Base-by-base conservation (phyloP, 2,329 filamentous ascomycete species). In the Triangularia setosa region DNA sequence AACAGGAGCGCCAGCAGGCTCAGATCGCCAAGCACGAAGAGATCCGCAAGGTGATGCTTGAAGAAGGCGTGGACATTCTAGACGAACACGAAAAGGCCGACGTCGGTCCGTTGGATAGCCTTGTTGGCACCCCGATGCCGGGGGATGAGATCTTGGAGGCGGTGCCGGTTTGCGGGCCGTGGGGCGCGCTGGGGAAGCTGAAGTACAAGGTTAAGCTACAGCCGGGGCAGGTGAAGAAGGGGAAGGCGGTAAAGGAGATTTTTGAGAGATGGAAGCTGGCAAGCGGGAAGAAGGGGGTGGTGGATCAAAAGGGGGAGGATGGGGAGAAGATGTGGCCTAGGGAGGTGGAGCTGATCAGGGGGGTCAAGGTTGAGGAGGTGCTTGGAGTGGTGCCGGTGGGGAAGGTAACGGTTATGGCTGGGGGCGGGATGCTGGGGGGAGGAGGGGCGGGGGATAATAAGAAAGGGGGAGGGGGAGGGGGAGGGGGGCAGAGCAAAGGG, bases 141-240 rank as follows among this genome's bases (percentile, higher is more conserved):
- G 93, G 92, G 12, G 95, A 99, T 74, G 92, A 96, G 74, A 89
- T 94, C 35, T 78, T 94, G 8, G 87, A 90, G 70, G 82, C 80
- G 0, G 79, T 90, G 1, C 84, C 86, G 1, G 78, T 90, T 2
- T 90, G 88, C 71, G 88, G 84, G 4, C 88, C 88, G 1, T 90
- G 87, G 82, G 79, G 77, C 24, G 87, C 88, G 1, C 77, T 90
- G 69, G 81, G 78, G 2, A 86, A 85, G 63, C 91, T 90, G 78
- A 97, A 97, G 78, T 98, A 97, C 81, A 96, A 96, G 77, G 91
- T 89, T 61, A 99, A 99, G 80, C 77, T 99, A 71, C 95, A 98
- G 77, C 95, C 95, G 0, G 95, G 95, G 0, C 79, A 87, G 0
- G 84, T 89, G 68, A 99, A 98, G 83, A 97, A 97, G 79, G 94